Percentiles rank a stretch among this genome's conserved stretches.
phyloP scores from a whole-genome alignment of 2,329 filamentous ascomycete species.

The Epichloe coenophiala region DNA sequence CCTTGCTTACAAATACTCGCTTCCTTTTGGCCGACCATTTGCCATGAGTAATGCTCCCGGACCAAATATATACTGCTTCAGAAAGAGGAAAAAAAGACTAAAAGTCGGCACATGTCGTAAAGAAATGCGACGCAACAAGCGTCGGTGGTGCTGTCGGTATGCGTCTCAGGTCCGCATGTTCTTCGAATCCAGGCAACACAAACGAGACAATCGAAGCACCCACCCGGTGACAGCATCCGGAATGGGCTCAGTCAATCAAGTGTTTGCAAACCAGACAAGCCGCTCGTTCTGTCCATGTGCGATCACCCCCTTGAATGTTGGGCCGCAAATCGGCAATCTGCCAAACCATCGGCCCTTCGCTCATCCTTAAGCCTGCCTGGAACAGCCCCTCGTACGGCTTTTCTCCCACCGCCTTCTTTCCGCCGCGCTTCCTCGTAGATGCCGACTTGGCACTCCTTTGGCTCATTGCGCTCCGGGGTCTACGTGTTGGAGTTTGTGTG shows the following conservation, averaged over 20 bases:
- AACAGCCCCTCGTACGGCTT: slow-evolving; percentile 40
- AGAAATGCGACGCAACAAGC: background rate
- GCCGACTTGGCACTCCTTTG: slow-evolving; percentile 14
- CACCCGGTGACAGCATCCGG: background rate
- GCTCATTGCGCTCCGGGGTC: slow-evolving; percentile 13
- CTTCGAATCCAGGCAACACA: background rate
- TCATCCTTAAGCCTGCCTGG: slow-evolving; percentile 34
- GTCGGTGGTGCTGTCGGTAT: background rate
- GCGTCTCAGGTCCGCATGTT: no score
- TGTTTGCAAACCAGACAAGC: slow-evolving; percentile 36
- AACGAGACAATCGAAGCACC: background rate
- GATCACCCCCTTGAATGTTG: slow-evolving; percentile 35
- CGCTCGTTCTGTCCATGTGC: slow-evolving; percentile 37
- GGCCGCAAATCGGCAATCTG: slow-evolving; percentile 39
- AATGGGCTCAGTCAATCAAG: slow-evolving; percentile 23
- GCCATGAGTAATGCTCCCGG: background rate
- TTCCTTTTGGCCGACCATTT: background rate
- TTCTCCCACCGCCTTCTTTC: slow-evolving; percentile 22
- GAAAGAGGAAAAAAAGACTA: background rate
- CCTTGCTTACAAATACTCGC: background rate
- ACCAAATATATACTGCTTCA: background rate
- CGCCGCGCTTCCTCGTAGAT: slow-evolving; percentile 22
- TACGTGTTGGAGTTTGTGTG: slow-evolving; percentile 18
- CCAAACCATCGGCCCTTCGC: slow-evolving; percentile 32
- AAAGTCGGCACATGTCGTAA: background rate